Evolutionary conservation across 73 alveolate genomes (phyloP).

Genomic region (Tetrahymena malaccensis): DNA sequence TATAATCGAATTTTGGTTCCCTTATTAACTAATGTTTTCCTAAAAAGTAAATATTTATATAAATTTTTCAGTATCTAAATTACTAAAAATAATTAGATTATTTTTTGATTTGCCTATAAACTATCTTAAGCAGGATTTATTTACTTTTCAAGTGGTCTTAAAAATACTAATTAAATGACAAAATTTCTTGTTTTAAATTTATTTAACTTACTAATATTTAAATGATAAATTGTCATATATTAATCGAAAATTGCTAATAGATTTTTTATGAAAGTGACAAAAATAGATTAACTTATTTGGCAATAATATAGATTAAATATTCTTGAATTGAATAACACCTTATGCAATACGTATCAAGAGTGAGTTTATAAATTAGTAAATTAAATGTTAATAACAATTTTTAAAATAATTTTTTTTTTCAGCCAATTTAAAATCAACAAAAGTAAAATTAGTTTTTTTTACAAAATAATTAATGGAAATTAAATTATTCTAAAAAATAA

Average conservation of each 20-base stretch:
- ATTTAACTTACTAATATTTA: too few relatives aligned
- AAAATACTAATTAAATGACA: too few relatives aligned
- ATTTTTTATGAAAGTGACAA: not conserved
- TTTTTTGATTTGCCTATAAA: too few relatives aligned
- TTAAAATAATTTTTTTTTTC: too few relatives aligned
- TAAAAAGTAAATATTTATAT: not conserved
- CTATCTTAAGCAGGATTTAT: not conserved
- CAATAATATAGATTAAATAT: not conserved
- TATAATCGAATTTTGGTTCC: not conserved
- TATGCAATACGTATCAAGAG: not conserved
- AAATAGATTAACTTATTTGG: not conserved
- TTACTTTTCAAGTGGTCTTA: not conserved
- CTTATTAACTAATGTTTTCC: not conserved
- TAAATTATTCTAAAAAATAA: too few relatives aligned
- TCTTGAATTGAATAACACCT: not conserved
- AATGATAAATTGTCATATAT: not conserved
- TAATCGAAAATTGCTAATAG: not conserved
- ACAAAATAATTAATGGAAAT: too few relatives aligned
- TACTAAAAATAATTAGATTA: not conserved
- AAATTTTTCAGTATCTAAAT: not conserved
- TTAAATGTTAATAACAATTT: too few relatives aligned
- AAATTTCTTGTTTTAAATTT: too few relatives aligned
- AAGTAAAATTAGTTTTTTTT: too few relatives aligned
- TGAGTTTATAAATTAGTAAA: too few relatives aligned
- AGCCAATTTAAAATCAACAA: too few relatives aligned